These are phyloP conservation scores for Mycena pura DNA, from an alignment of 768 basidiomycete species.

Conservation along the genomic window DNA sequence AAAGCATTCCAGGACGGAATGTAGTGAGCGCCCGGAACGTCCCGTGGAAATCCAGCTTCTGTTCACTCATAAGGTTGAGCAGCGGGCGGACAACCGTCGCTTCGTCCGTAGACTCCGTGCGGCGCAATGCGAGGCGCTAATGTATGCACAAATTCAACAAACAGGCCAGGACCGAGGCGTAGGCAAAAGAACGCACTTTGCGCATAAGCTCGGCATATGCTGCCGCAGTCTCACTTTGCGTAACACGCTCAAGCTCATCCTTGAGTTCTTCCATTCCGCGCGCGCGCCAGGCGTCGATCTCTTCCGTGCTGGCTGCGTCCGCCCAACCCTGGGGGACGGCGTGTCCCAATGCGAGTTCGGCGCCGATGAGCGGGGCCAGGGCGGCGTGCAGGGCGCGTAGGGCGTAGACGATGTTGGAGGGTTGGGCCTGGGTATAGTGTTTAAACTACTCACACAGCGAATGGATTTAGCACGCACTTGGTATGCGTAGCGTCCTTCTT, in stretches of 20 bases:
- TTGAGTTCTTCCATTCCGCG: conserved; percentile 58
- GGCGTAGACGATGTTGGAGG: conserved; percentile 83
- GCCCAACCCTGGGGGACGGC: conserved; percentile 72
- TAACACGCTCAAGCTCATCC: conserved; percentile 65
- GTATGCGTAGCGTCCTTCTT: conserved; percentile 80
- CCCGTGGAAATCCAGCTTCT: conserved; percentile 86
- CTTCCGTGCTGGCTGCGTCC: conserved; percentile 53
- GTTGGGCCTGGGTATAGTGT: conserved; percentile 59
- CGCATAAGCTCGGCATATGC: conserved; percentile 78
- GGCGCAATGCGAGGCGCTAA: conserved; percentile 80
- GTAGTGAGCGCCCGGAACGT: conserved; percentile 77
- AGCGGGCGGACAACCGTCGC: conserved; percentile 65
- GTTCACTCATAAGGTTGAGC: conserved; percentile 73
- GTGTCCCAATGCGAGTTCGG: conserved; percentile 66
- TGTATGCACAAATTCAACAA: background rate
- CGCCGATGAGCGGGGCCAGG: conserved; percentile 86
- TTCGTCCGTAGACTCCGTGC: conserved; percentile 65
- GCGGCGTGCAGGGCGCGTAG: conserved; percentile 78
- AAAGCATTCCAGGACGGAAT: conserved; percentile 59
- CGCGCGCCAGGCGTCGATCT: conserved; percentile 66
- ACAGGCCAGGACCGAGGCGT: background rate
- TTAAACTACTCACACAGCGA: background rate
- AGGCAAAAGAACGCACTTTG: conserved; percentile 50
- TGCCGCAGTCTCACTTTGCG: conserved; percentile 61
- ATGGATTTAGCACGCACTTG: conserved; percentile 36